These are phyloP conservation scores for Rutidosis leptorrhynchoides DNA, from an alignment of 129 eudicot genomes.

Conservation along the genomic window DNA sequence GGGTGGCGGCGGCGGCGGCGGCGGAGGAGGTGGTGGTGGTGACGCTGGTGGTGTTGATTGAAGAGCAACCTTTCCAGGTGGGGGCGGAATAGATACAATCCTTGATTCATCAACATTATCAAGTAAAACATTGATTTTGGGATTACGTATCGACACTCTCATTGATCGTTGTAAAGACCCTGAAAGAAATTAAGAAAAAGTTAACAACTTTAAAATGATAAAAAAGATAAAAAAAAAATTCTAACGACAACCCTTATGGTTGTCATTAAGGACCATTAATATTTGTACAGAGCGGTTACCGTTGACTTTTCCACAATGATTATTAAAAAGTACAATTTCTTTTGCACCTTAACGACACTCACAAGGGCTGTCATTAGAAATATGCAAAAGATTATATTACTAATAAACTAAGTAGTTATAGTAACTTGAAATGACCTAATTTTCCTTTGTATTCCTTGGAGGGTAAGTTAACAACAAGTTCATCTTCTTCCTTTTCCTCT, in stretches of 20 bases:
- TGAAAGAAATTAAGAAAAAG: conserved; percentile 1
- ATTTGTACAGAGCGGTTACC: too few relatives aligned
- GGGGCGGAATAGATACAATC: conserved; percentile 24
- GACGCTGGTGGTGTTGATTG: conserved; percentile 18
- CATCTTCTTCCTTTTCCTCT: conserved; percentile 28
- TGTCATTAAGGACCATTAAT: too few relatives aligned
- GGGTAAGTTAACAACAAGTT: conserved; percentile 24
- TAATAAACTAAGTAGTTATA: neutral
- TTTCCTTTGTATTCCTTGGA: conserved; percentile 26
- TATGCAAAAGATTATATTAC: neutral
- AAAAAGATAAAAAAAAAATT: too few relatives aligned
- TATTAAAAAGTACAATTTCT: too few relatives aligned
- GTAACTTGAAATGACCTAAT: conserved; percentile 20
- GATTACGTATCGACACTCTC: conserved; percentile 23
- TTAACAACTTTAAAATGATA: neutral
- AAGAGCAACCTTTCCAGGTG: conserved; percentile 24
- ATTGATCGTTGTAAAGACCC: conserved; percentile 28
- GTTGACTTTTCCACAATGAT: too few relatives aligned
- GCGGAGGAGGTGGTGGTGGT: neutral
- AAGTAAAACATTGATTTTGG: conserved; percentile 14
- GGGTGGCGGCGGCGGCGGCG: neutral
- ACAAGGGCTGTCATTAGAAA: too few relatives aligned
- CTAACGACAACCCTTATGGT: too few relatives aligned
- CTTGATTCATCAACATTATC: conserved; percentile 10
- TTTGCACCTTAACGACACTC: too few relatives aligned